Conservation (phyloP, 805 yeast species). For the Jamesozyma jinghongensis region DNA sequence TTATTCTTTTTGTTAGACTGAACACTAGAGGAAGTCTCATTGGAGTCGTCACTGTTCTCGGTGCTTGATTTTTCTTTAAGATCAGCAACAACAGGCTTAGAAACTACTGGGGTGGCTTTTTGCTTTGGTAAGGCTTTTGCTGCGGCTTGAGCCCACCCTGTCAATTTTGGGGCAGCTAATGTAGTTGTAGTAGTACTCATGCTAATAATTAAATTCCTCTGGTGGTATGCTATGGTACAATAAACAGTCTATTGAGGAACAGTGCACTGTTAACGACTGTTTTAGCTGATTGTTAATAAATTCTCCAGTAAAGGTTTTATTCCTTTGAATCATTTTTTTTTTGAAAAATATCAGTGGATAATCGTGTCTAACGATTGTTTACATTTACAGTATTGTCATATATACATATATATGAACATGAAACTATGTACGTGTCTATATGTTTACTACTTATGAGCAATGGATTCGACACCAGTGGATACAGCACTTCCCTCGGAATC, state of each 20-base stretch:
- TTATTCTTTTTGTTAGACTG: neutral
- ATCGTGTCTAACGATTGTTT: too few species aligned
- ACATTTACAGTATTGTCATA: too few species aligned
- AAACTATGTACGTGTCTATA: too few species aligned
- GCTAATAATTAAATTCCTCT: neutral
- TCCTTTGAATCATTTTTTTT: too few species aligned
- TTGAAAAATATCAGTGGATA: too few species aligned
- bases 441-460: neutral
- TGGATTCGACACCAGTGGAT: slow-evolving; percentile 2
- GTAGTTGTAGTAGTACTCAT: slow-evolving; percentile 4
- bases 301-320: too few species aligned
- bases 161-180: slow-evolving; percentile 16
- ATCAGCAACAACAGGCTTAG: neutral
- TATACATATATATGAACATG: neutral
- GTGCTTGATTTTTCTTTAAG: neutral
- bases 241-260: too few species aligned
- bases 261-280: too few species aligned
- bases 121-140: slow-evolving; percentile 20
- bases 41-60: neutral
- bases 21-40: slow-evolving; percentile 1
- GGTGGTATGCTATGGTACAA: too few species aligned
- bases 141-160: slow-evolving; percentile 30
- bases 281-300: too few species aligned
- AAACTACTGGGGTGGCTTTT: neutral
- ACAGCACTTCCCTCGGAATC: slow-evolving; percentile 1